Base-by-base conservation (phyloP, 768 basidiomycete species). In the Termitomyces bulborhizus region DNA sequence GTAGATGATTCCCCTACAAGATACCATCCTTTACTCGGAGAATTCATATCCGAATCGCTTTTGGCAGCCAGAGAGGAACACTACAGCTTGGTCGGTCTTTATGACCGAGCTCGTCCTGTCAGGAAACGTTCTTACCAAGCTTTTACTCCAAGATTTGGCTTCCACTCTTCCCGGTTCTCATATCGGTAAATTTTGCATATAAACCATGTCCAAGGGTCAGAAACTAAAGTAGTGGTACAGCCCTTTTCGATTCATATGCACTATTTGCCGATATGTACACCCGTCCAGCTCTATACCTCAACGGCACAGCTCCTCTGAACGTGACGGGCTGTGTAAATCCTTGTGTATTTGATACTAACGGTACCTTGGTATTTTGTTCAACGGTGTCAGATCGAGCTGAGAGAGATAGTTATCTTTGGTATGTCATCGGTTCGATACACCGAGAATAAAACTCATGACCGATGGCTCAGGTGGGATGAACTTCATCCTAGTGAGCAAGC, bases 301-400 rank as follows among this genome's bases (percentile, higher is more conserved):
- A 86, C 56, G 85, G 84, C 6, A 86, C 83, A 0, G 83, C 75
- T 0, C 81, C 83, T 7, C 64, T 79, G 51, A 85, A 86, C 57
- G 76, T 81, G 24, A 84, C 80, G 0, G 79, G 82, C 0, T 73
- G 75, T 26, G 69, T 79, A 42, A 63, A 76, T 41, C 69, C 78
- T 0, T 84, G 83, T 60, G 71, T 81, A 4, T 77, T 74, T 60
- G 54, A 55, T 46, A 32, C 46, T 1, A 31, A 63, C n/a, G 34
- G 65, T 47, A 57, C 63, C 0, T 65, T 50, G 37, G 29, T 50
- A 50, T 50, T 7, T 40, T 50, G 49, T 50, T 55, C 0, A 55
- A 44, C 11, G 76, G 76, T 55, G 74, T 71, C 49, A 2, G 26
- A 50, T 29, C 27, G 1, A 50, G 49, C 49, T 18, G 37, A 27